Evolutionary conservation across 805 yeast species (phyloP).

Genomic region (Saturnispora galanensis): DNA sequence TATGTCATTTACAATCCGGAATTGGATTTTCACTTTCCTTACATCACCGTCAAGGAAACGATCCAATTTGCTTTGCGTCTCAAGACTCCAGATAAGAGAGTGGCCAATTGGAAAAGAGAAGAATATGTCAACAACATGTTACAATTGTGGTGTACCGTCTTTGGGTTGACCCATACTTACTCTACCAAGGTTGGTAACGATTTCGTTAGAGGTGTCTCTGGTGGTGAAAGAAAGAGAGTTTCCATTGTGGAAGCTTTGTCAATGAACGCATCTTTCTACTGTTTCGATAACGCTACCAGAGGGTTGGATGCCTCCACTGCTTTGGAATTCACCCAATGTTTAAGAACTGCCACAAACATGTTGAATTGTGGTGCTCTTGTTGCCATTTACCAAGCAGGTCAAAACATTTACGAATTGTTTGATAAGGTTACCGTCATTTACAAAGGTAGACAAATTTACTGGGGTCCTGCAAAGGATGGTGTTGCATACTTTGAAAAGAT

Average conservation of each 20-base stretch:
- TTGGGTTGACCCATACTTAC: conserved; percentile 50
- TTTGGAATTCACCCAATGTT: conserved; percentile 50
- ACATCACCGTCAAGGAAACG: conserved; percentile 44
- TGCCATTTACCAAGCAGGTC: conserved; percentile 62
- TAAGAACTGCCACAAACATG: conserved; percentile 50
- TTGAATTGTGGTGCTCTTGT: conserved; percentile 49
- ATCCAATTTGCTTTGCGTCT: conserved; percentile 44
- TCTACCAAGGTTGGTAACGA: conserved; percentile 60
- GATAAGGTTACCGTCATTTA: conserved; percentile 54
- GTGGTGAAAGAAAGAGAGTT: conserved; percentile 66
- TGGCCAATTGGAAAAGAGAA: conserved; percentile 32
- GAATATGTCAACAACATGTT: conserved; percentile 34
- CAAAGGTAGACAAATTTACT: conserved; percentile 51
- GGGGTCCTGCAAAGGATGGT: conserved; percentile 45
- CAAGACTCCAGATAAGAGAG: conserved; percentile 41
- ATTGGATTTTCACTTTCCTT: conserved; percentile 47
- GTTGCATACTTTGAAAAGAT: conserved; percentile 44
- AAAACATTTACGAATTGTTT: conserved; percentile 50
- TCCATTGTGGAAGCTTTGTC: conserved; percentile 57
- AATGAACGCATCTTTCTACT: conserved; percentile 42
- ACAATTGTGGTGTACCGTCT: conserved; percentile 41
- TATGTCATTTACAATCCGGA: conserved; percentile 47
- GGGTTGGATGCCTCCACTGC: conserved; percentile 68
- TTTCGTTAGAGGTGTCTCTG: conserved; percentile 59
- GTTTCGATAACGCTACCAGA: conserved; percentile 65